Base-by-base conservation (phyloP, 2,329 filamentous ascomycete species). In the Metarhizium rileyi region DNA sequence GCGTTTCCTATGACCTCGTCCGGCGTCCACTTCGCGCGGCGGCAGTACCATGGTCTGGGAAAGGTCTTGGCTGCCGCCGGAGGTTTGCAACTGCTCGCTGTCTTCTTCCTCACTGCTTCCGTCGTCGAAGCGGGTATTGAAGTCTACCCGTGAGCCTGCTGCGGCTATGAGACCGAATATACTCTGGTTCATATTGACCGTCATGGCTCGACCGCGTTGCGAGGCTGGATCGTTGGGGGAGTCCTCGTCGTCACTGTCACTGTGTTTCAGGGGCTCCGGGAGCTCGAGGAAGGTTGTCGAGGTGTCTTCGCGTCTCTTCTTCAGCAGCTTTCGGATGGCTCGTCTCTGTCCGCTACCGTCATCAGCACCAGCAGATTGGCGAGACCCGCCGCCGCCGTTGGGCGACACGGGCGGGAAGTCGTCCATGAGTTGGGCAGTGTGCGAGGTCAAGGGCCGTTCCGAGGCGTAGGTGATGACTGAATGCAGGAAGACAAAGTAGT, bases 131-230 rank as follows among this genome's bases (percentile, higher is more conserved):
- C 86, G 80, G 52, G 86, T 78, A 65, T 87, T 84, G 62, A 94
- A 90, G 67, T 94, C 86, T 47, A 86, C 83, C 52, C 81, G 82
- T 27, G 88, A 90, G 6, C 90, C 88, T 35, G 89, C 89, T 16
- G 89, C 88, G 6, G 90, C 87, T 57, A 97, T 90, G 69, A 97
- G 80, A 48, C 89, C 90, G 65, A 96, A 95, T 49, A 97, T 84
- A 56, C 88, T 94, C 73, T 95, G 90, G 66, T 95, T 93, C 83
- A 95, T 88, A 61, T 90, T 88, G 68, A 80, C 72, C 51, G 77
- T 75, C 64, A 77, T 72, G 54, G 74, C 70, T 14, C 70, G 67
- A 35, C 68, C 69, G 50, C 73, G 70, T 8, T 59, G 63, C 2
- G 72, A 66, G 4, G 67, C 56, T 41, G 74, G 67, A 35, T 76